These are phyloP conservation scores for Xylaria curta DNA, from an alignment of 495 filamentous ascomycete species.

Conservation along the genomic window DNA sequence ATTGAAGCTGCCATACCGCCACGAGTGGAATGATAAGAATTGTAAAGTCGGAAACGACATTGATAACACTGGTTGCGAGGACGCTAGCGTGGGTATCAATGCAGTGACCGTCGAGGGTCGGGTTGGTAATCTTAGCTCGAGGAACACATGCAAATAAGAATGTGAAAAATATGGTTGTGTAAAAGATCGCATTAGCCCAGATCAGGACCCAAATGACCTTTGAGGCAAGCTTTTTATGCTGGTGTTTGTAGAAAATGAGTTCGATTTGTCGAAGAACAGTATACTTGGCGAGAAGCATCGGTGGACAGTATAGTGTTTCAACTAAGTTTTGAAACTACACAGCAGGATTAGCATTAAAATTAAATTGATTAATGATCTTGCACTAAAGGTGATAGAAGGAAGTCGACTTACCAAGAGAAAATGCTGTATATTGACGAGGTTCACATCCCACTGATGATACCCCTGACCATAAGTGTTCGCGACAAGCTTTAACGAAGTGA, in stretches of 20 bases:
- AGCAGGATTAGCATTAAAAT: background rate
- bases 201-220: conserved; percentile 25
- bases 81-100: conserved; percentile 49
- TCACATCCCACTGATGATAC: conserved; percentile 24
- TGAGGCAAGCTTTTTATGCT: conserved; percentile 18
- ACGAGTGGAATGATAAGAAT: conserved; percentile 47
- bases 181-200: conserved; percentile 27
- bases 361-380: background rate
- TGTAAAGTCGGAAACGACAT: conserved; percentile 48
- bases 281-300: conserved; percentile 28
- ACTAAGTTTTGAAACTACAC: conserved; percentile 15
- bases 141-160: conserved; percentile 32
- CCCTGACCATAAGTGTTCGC: conserved; percentile 23
- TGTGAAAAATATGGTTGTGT: conserved; percentile 25
- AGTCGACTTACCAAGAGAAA: conserved; percentile 19
- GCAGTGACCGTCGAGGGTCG: conserved; percentile 48
- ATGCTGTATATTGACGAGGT: background rate
- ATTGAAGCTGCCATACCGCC: conserved; percentile 40
- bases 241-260: conserved; percentile 24
- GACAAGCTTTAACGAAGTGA: conserved; percentile 14
- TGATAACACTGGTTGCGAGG: conserved; percentile 48
- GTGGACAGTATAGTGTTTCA: conserved; percentile 19
- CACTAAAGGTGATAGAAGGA: background rate
- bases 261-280: conserved; percentile 25
- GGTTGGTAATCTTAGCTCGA: conserved; percentile 31